Conservation (phyloP, 148 eudicot species). For the Chenopodium quinoa region DNA sequence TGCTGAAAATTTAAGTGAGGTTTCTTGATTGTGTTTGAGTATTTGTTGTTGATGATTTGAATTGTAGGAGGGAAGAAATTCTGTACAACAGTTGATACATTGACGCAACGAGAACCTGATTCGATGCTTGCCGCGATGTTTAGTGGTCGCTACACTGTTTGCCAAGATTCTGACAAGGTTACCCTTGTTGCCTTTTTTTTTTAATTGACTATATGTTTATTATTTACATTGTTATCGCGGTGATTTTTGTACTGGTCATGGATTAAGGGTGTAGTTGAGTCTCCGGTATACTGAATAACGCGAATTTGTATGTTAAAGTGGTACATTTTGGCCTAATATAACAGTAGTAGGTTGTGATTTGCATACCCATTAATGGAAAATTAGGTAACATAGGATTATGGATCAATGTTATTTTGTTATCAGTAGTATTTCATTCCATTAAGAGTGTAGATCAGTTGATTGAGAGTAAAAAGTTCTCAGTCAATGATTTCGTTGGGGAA, state of each 20-base stretch:
- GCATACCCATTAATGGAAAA: too few species aligned
- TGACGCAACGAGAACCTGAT: slow-evolving; percentile 85
- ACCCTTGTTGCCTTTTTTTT: neutral
- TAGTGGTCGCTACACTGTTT: slow-evolving; percentile 88
- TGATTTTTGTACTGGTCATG: neutral
- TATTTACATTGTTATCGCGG: neutral
- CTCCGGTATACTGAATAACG: too few species aligned
- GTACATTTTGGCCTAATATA: too few species aligned
- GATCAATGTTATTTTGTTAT: neutral
- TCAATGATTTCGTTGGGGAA: neutral
- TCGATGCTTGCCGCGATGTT: slow-evolving; percentile 99
- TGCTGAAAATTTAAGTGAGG: neutral
- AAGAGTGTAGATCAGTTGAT: neutral
- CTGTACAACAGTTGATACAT: slow-evolving; percentile 80
- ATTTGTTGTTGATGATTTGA: slow-evolving; percentile 10
- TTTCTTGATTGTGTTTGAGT: neutral
- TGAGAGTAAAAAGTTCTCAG: neutral
- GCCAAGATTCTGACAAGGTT: slow-evolving; percentile 71
- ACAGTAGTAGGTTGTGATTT: too few species aligned
- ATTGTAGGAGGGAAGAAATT: slow-evolving; percentile 78
- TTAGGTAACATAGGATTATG: neutral
- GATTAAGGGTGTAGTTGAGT: neutral
- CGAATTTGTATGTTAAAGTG: too few species aligned
- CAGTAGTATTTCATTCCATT: neutral
- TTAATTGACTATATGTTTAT: neutral